These are phyloP conservation scores for Ophiostoma novo-ulmi DNA, from an alignment of 2,329 filamentous ascomycete species.

Conservation along the genomic window DNA sequence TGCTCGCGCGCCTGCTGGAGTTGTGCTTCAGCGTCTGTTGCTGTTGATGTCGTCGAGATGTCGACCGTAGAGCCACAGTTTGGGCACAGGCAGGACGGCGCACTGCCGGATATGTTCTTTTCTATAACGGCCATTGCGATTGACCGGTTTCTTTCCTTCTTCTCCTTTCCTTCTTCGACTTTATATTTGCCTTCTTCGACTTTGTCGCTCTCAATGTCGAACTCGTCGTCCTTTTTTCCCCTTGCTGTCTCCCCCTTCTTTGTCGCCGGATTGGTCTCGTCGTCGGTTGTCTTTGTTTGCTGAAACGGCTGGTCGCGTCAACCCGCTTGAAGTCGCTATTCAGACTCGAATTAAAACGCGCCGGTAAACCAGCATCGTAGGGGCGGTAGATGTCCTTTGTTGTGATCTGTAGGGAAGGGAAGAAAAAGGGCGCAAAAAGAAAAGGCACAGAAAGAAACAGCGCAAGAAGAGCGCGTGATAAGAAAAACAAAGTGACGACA, in stretches of 20 bases:
- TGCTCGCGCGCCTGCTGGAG: constrained; percentile 53
- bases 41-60: background rate
- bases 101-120: background rate
- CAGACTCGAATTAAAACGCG: background rate
- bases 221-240: background rate
- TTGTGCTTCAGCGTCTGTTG: constrained; percentile 28
- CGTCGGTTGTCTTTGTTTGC: background rate
- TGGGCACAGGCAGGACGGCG: constrained; percentile 23
- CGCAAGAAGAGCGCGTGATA: background rate
- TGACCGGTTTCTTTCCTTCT: background rate
- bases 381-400: background rate
- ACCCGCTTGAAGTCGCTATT: background rate
- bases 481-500: background rate
- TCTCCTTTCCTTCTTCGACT: background rate
- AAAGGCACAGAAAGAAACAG: background rate
- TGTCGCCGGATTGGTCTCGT: background rate
- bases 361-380: background rate
- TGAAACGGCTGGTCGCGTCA: background rate
- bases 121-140: background rate
- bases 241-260: background rate
- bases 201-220: background rate
- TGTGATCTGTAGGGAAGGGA: background rate
- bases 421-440: background rate
- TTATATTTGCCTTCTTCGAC: background rate
- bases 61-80: constrained; percentile 25